Conservation (phyloP, 2,329 filamentous ascomycete genomes). For the Zopfia rhizophila region DNA sequence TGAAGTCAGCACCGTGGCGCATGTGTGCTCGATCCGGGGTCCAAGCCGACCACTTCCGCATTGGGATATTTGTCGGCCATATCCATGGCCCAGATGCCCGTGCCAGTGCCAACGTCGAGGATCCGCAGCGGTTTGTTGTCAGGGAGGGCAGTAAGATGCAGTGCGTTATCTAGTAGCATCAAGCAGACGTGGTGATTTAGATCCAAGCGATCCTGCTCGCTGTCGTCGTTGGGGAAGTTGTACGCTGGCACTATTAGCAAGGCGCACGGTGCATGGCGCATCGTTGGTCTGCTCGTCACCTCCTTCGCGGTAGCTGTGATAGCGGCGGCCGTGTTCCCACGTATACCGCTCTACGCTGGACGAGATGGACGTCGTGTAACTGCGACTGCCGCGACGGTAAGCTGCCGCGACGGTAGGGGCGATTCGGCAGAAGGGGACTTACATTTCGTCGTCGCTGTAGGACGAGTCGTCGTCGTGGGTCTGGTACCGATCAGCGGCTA, state of each 20-base stretch:
- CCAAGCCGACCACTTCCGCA: slow-evolving; percentile 26
- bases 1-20: too few species aligned
- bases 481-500: too few species aligned
- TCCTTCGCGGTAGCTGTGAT: slow-evolving; percentile 39
- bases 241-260: too few species aligned
- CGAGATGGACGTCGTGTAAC: slow-evolving; percentile 22
- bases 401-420: too few species aligned
- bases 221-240: slow-evolving; percentile 44
- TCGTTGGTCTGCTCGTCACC: too few species aligned
- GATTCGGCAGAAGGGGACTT: too few species aligned
- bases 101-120: slow-evolving; percentile 35
- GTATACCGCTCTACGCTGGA: slow-evolving; percentile 27
- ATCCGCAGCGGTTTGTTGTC: slow-evolving; percentile 13
- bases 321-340: slow-evolving; percentile 38
- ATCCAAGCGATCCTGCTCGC: slow-evolving; percentile 35
- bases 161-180: slow-evolving; percentile 44
- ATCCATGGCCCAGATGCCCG: slow-evolving; percentile 22
- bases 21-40: too few species aligned
- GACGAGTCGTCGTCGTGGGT: too few species aligned
- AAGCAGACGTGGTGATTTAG: slow-evolving; percentile 38
- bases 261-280: too few species aligned
- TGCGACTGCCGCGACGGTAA: too few species aligned
- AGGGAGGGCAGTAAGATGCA: slow-evolving; percentile 28
- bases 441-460: too few species aligned
- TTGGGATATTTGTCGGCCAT: slow-evolving; percentile 33